Evolutionary conservation across 371 early-diverging fungal species (phyloP), one percentile per base, ranked within the genome.

Genomic region (Mortierella sp.): DNA sequence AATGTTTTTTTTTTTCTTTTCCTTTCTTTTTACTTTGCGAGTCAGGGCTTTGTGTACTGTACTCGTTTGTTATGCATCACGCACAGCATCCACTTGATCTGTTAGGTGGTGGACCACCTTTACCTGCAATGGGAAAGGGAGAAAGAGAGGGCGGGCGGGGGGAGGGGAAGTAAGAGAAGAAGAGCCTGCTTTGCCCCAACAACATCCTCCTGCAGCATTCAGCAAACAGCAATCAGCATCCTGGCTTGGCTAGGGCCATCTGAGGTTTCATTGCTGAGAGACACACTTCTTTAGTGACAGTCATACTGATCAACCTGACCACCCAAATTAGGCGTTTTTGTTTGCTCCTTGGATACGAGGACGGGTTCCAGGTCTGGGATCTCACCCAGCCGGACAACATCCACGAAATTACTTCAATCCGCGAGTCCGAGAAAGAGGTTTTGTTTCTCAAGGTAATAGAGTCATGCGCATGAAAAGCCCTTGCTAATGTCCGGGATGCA

Each of bases 321-420:
- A 37, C 9, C 9, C 46, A 19, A 18, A 26, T 14, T 66, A 87
- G 86, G 64, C 76, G 81, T 25, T 72, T 80, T n/a, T 88, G 89
- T 61, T 72, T 95, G 29, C 66, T 92, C 28, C 77, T 95, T 30
- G 95, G 94, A 7, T 95, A 95, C 79, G 74, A 77, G 7, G 88
- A 89, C 66, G 95, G 95, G 2, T 92, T 95, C 73, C 95, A 95
- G 66, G 82, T 95, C 14, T 95, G 95, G 95, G 85, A 92, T 65
- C 83, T 93, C 14, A 84, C 89, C 6, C 86, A 91, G 62, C 84
- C 87, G 11, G 90, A 92, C 67, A 89, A 91, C 69, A 87, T 92
- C 30, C 89, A 86, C 60, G 95, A 95, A 79, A 74, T 93, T 16
- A 77, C 80, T 16, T 92, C 92, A n/a, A 76, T 92, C 19, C 87